These are phyloP conservation scores for Penicillium verhagenii DNA, from an alignment of 495 filamentous ascomycete genomes.

Conservation along the genomic window DNA sequence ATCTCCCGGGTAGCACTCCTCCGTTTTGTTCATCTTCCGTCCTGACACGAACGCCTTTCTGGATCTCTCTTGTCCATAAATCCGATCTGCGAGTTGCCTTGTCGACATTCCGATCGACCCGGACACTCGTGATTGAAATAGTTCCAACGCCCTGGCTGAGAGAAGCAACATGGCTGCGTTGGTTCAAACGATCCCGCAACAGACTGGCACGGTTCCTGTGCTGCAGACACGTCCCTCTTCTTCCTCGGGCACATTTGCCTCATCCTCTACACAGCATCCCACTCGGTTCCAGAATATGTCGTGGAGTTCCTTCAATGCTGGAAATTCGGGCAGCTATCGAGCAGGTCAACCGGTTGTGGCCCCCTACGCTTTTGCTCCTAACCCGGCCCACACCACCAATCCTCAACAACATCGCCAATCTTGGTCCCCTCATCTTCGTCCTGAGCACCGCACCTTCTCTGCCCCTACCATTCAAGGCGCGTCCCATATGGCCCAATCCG, in stretches of 20 bases:
- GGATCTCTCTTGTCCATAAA: not conserved
- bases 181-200: conserved; percentile 85
- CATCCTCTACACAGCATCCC: conserved; percentile 42
- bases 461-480: conserved; percentile 54
- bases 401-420: conserved; percentile 56
- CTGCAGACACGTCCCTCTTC: conserved; percentile 78
- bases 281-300: conserved; percentile 56
- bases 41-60: not conserved
- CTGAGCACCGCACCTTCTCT: conserved; percentile 66
- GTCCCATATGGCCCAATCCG: conserved; percentile 42
- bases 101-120: conserved; percentile 22
- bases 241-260: conserved; percentile 53
- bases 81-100: conserved; percentile 21
- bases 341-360: conserved; percentile 64
- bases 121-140: conserved; percentile 17
- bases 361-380: conserved; percentile 85
- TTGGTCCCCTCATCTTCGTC: conserved; percentile 58
- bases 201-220: conserved; percentile 76
- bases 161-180: conserved; percentile 77
- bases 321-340: conserved; percentile 63
- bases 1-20: conserved; percentile 12
- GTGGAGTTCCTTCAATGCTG: conserved; percentile 63
- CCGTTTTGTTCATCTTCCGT: conserved; percentile 17
- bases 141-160: conserved; percentile 23
- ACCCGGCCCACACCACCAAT: conserved; percentile 54